Evolutionary conservation across 495 filamentous ascomycete species (phyloP), one percentile per base, ranked within the genome.

Genomic region (Penicillium roqueforti): DNA sequence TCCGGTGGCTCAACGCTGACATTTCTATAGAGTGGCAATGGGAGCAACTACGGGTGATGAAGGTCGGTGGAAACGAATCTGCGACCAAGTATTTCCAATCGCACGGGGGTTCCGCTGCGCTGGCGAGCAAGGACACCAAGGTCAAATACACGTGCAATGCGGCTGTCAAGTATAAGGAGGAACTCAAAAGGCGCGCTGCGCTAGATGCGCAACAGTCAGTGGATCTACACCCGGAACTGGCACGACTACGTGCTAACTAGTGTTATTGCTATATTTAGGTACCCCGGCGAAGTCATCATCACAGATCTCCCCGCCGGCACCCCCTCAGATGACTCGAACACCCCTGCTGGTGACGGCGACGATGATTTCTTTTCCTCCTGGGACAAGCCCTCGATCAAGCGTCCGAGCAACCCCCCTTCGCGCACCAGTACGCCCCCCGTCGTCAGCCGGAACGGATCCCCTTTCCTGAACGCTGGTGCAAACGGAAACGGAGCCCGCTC

Each of bases 301-400:
- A 90, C 83, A 28, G 92, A 96, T 68, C 68, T 84, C 31, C 81
- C 77, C 54, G 83, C 81, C 43, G 76, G 79, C 28, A 77, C 74
- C 22, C 67, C 78, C 20, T 71, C 76, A 32, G 86, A 88, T 55
- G 83, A 81, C 58, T 77, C 84, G 1, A 79, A 75, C 62, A 91
- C 90, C 18, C 88, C 89, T 36, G 79, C 86, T 40, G 84, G 80
- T 47, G 92, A 97, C 54, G 72, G 77, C 22, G 90, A 87, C 8
- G 91, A 95, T 57, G 92, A 97, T 69, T 98, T 97, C 80, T 98
- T 97, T 77, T 95, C 92, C 8, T 95, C 91, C 0, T 98, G 92
- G 92, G 95, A 97, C 68, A 96, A 96, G 72, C 93, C 93, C 3
- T 82, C 91, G 4, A 96, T 98, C 75, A 98, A 97, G 76, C 87